Conservation (phyloP, 2,329 filamentous ascomycete genomes). For the Nannizzia gypsea region DNA sequence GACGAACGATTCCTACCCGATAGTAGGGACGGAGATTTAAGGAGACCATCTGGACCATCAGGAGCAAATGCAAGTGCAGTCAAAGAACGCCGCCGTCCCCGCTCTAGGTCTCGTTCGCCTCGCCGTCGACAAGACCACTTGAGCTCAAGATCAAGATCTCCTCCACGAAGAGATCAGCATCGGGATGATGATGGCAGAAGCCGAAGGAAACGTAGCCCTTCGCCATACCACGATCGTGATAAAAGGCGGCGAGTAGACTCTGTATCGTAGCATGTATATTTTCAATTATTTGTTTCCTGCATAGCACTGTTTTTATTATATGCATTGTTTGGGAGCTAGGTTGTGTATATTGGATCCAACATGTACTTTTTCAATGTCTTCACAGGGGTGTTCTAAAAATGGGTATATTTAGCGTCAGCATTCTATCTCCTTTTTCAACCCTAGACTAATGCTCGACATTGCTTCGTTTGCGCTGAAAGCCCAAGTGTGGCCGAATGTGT, state of each 20-base stretch:
- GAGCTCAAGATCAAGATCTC: conserved; percentile 32
- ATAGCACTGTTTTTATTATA: background rate
- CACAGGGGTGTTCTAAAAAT: background rate
- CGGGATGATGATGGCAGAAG: conserved; percentile 26
- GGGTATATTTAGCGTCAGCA: background rate
- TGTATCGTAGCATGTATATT: background rate
- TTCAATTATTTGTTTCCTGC: background rate
- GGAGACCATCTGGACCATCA: conserved; percentile 25
- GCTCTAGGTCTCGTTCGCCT: conserved; percentile 21
- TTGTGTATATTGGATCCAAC: background rate
- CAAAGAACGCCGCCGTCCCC: conserved; percentile 25
- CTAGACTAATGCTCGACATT: background rate
- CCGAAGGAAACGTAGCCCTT: conserved; percentile 32
- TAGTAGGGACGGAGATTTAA: conserved; percentile 22
- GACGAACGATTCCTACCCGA: conserved; percentile 40
- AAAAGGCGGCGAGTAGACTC: conserved; percentile 29
- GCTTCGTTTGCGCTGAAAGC: background rate
- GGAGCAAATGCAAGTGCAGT: conserved; percentile 38
- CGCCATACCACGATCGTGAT: conserved; percentile 32
- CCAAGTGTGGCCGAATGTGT: background rate
- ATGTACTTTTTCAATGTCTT: background rate
- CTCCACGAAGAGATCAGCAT: conserved; percentile 29
- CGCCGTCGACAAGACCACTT: conserved; percentile 7
- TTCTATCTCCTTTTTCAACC: background rate
- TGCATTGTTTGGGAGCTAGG: background rate